Percentiles rank a stretch among this genome's conserved stretches.
Conservation (phyloP, 164 flowering plant species). For the Aristolochia fimbriata region DNA sequence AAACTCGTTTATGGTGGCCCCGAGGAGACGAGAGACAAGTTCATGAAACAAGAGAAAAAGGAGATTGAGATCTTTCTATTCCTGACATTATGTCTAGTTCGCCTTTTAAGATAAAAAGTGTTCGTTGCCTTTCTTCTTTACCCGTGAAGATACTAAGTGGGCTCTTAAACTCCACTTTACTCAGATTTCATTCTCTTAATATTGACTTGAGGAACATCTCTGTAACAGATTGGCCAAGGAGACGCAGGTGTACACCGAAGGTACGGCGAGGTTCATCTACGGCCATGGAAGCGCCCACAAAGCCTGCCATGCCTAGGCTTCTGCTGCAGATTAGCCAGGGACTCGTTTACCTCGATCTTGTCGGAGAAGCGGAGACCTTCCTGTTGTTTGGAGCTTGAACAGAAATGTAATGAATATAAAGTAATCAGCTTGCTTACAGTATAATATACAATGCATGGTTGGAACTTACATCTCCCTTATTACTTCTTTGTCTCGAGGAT, state of each 20-base stretch:
- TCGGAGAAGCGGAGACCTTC: no score
- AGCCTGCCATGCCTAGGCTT: conserved; percentile 9
- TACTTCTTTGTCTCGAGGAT: no score
- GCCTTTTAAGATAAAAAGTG: no score
- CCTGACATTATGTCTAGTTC: neutral
- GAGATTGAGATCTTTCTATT: no score
- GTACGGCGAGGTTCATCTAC: conserved; percentile 74
- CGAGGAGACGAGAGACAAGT: no score
- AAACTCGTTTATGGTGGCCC: no score
- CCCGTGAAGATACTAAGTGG: neutral
- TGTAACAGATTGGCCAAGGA: conserved; percentile 58
- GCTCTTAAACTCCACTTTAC: neutral
- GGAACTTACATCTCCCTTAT: no score
- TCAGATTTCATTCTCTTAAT: neutral
- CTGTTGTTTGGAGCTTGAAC: neutral
- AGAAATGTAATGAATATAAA: neutral
- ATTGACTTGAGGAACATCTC: neutral
- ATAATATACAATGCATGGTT: no score
- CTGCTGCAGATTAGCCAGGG: no score
- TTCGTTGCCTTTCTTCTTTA: neutral
- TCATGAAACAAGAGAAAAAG: no score
- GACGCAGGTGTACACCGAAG: conserved; percentile 86
- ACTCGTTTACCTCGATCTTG: no score
- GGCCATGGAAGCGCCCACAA: conserved; percentile 56
- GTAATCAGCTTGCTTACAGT: no score